Base-by-base conservation (phyloP, 2,329 filamentous ascomycete species). In the Alternaria incomplexa region DNA sequence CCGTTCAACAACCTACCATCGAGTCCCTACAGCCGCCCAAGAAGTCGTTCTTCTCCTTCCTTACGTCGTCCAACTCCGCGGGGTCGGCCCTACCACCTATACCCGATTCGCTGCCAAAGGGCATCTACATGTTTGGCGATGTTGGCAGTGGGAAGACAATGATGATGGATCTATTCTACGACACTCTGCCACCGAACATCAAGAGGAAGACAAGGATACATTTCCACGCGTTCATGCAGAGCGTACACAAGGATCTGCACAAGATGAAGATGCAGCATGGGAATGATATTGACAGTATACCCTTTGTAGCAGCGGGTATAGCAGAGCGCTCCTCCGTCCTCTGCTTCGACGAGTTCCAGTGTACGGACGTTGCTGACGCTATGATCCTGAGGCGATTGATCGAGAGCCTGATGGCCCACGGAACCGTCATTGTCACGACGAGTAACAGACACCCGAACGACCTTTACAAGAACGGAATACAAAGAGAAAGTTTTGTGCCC, bases 211-310 rank as follows among this genome's bases (percentile, higher is more conserved):
- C 91, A 50, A 87, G 96, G 51, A 97, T 99, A 75, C 96, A 99
- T 83, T 99, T 99, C 81, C 93, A 98, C 84, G 97, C 97, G 80
- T 99, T 99, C 84, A 99, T 99, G 96, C 96, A 98, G 80, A 92
- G 97, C 79, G 91, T 98, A 52, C 96, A 99, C 82, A 93, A 91
- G 79, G 87, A 95, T 64, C 83, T 98, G 73, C 96, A 98, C 83
- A 89, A 89, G 77, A 90, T 97, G 81, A 97, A 97, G 83, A 91
- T 96, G 87, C 83, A 90, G 72, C 88, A 97, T 78, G 96, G 96
- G 28, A 93, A 90, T 76, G 93, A 97, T 71, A 87, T 97, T 43
- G 96, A 99, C 79, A 93, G 89, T 1, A 88, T 98, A 47, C 95
- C 95, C 0, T 96, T 96, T 77, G 91, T 98, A 17, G 95, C 95